These are phyloP conservation scores for Penicillium alfredii DNA, from an alignment of 495 filamentous ascomycete species.

Conservation along the genomic window DNA sequence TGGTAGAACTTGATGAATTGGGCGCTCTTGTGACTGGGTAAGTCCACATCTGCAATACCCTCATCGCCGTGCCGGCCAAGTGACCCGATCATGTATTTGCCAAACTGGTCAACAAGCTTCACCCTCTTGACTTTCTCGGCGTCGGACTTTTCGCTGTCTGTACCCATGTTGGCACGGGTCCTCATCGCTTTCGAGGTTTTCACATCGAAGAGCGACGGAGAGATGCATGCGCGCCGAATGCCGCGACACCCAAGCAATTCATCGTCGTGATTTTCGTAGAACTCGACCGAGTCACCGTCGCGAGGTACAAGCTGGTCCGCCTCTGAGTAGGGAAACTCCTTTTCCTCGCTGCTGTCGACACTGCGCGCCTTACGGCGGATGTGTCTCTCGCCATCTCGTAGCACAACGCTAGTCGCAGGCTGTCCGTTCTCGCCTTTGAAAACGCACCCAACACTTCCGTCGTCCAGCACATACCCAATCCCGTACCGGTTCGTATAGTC, in stretches of 20 bases:
- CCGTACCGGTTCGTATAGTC: conserved; percentile 90
- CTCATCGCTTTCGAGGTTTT: conserved; percentile 33
- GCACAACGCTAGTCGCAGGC: conserved; percentile 60
- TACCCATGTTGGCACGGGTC: conserved; percentile 44
- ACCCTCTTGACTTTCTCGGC: conserved; percentile 66
- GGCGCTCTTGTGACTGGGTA: conserved; percentile 30
- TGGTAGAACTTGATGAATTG: conserved; percentile 86
- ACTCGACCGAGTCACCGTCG: conserved; percentile 60
- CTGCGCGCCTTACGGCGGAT: conserved; percentile 46
- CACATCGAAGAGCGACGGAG: conserved; percentile 52
- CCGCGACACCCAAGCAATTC: conserved; percentile 41
- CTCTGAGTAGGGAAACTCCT: conserved; percentile 49
- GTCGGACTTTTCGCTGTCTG: conserved; percentile 51
- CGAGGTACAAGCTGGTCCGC: conserved; percentile 62
- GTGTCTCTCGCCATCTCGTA: conserved; percentile 56
- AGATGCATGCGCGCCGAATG: conserved; percentile 55
- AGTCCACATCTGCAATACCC: conserved; percentile 23
- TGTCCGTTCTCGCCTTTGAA: conserved; percentile 59
- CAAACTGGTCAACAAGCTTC: conserved; percentile 84
- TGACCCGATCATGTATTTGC: conserved; percentile 81
- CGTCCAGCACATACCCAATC: conserved; percentile 76
- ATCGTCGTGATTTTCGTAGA: conserved; percentile 68
- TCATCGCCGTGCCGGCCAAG: conserved; percentile 46
- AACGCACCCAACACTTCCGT: conserved; percentile 77
- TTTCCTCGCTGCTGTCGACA: conserved; percentile 49